Evolutionary conservation across 768 basidiomycete species (phyloP).

Genomic region (Amanita fuliginea): DNA sequence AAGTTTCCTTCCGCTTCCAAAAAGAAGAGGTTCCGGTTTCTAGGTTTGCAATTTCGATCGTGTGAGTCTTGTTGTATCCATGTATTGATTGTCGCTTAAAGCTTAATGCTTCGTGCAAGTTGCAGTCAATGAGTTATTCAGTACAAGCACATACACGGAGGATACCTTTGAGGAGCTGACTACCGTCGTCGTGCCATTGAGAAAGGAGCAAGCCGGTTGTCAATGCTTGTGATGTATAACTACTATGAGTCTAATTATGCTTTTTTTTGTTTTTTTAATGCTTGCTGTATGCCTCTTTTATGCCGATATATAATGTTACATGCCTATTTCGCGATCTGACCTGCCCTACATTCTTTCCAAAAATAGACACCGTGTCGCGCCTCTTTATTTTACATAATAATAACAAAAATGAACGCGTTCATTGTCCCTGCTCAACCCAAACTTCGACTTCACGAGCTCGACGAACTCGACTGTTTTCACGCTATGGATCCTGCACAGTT

Average conservation of each 20-base stretch:
- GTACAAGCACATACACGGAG: neutral
- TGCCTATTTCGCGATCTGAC: neutral
- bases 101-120: neutral
- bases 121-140: constrained; percentile 1
- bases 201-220: neutral
- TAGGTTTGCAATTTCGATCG: neutral
- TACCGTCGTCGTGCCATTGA: neutral
- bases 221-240: neutral
- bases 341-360: neutral
- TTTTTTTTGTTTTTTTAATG: neutral
- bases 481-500: neutral
- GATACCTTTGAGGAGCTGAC: neutral
- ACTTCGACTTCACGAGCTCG: neutral
- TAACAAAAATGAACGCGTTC: neutral
- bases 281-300: neutral
- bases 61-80: neutral
- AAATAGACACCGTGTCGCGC: neutral
- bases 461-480: constrained; percentile 5
- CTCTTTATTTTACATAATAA: neutral
- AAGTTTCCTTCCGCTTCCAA: neutral
- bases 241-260: neutral
- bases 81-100: neutral
- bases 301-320: neutral
- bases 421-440: neutral
- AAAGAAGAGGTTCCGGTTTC: neutral